Conservation (phyloP, 2,329 filamentous ascomycete species). For the Emericellopsis cladophorae region DNA sequence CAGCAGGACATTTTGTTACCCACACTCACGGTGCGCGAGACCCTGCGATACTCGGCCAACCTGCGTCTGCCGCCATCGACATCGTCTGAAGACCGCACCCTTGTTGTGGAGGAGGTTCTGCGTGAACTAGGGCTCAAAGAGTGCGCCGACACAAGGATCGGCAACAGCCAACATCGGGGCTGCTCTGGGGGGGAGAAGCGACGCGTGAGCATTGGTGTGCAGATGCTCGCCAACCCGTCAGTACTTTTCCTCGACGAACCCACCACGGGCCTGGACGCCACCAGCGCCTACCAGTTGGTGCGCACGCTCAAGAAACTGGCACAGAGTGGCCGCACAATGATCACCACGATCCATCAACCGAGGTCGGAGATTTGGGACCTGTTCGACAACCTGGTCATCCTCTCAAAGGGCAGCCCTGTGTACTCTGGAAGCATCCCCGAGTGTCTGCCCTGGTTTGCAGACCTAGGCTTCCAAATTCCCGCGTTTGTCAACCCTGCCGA, state of each 20-base stretch:
- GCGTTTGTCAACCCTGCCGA: conserved; percentile 69
- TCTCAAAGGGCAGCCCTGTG: conserved; percentile 54
- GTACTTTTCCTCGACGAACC: conserved; percentile 70
- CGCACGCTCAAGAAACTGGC: conserved; percentile 57
- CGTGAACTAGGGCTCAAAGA: conserved; percentile 65
- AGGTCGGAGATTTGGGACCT: conserved; percentile 69
- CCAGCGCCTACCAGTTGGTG: conserved; percentile 62
- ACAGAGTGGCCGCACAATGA: conserved; percentile 54
- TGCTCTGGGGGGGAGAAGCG: conserved; percentile 73
- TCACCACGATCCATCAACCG: conserved; percentile 67
- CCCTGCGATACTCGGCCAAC: conserved; percentile 59
- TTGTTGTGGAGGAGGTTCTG: conserved; percentile 65
- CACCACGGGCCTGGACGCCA: conserved; percentile 66
- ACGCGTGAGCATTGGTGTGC: conserved; percentile 64
- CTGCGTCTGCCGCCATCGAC: conserved; percentile 54
- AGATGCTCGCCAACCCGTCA: conserved; percentile 67
- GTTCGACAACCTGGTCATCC: conserved; percentile 58
- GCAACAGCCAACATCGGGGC: conserved; percentile 57
- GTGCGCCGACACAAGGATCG: conserved; percentile 63
- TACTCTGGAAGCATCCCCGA: conserved; percentile 49
- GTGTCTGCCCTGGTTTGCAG: conserved; percentile 52
- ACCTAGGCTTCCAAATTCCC: conserved; percentile 47
- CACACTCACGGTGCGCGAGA: conserved; percentile 64
- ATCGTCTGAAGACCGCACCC: conserved; percentile 41
- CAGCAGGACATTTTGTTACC: conserved; percentile 65